Evolutionary conservation across 2,329 filamentous ascomycete genomes (phyloP), one percentile per base, ranked within the genome.

Genomic region (Ilyonectria destructans): DNA sequence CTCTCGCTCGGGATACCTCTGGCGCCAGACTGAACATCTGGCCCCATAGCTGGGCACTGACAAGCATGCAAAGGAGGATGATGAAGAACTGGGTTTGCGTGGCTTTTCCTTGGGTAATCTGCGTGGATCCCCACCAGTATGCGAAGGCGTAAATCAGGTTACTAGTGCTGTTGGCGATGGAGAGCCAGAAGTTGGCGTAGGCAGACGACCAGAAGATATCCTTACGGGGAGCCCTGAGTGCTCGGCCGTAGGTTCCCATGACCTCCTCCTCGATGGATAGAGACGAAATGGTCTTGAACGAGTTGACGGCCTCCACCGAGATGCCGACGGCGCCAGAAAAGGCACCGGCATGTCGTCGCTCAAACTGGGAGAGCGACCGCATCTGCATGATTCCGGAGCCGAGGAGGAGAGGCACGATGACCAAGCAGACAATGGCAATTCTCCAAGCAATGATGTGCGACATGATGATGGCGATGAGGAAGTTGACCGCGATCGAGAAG

Each of bases 81-180:
- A 93, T 92, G 78, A 95, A 90, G 81, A 94, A 95, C n/a, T 92
- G 87, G 35, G 90, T 88, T 49, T 87, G 88, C 3, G 82, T 85
- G 71, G 92, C 92, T 63, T 88, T 82, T 5, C 92, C 92, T 48
- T 86, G 84, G 58, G 90, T 87, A 67, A 95, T 93, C 69, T 90
- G 89, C 73, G 89, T 91, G 0, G 92, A 87, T 4, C 92, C 92
- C 92, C 92, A 95, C 91, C 92, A 95, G 80, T 94, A 95, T 0
- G 92, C 91, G 61, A 95, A 87, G 0, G 92, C 91, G 75, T 94
- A 93, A 29, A 94, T 88, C 58, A 93, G 85, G 74, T 91, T 92
- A 21, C 90, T 88, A 10, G 87, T 82, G 70, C 86, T 87, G 76
- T 90, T 88, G 17, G 89, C 85, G 40, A 91, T 82, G 2, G 90